Evolutionary conservation across 352 stramenopile species (phyloP), one percentile per base, ranked within the genome.

Genomic region (Thraustochytrium sp.): DNA sequence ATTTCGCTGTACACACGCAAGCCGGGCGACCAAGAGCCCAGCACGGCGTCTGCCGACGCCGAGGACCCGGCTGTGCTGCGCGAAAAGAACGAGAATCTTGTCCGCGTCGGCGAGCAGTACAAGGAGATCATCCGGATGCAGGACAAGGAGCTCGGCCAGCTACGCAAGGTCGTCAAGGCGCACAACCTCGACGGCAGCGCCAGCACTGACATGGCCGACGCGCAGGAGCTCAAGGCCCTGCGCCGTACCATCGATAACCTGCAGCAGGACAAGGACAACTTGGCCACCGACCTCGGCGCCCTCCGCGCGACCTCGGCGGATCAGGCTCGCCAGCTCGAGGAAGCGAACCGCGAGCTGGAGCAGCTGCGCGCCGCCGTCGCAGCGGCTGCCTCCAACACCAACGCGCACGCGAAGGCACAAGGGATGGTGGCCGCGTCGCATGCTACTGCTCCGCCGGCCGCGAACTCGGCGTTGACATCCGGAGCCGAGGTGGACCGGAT

Each of bases 41-140:
- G n/a, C n/a, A n/a, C 9, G 8, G 36, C 9, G 8, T 1, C 13
- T 21, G 51, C 23, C 16, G 1, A 18, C 23, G 0, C 31, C 37
- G 44, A 63, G 44, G 68, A 80, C 21, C 68, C 68, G 9, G n/a
- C 31, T 18, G 16, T 51, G 26, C 34, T 80, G 9, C 48, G 31
- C 8, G 68, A 80, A 80, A 80, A 80, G 68, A 75, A 80, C 53
- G 26, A 72, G 18, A 80, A 48, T 8, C 68, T 65, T 0, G 31
- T 75, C 37, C 48, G 40, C 18, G 68, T 80, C 51, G 68, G 48
- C 46, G 53, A 80, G 68, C 68, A 80, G 46, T 80, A 80, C 68
- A 80, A 80, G 23, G 46, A 80, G 3, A 46, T 80, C 21, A 80
- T 80, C 31, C 48, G 68, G 5, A 63, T 46, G 48, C 68, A 80